Percentiles rank a stretch among this genome's conserved stretches.
These are phyloP conservation scores for Paracoccidioides lutzii DNA, from an alignment of 2,329 filamentous ascomycete genomes.

Conservation along the genomic window DNA sequence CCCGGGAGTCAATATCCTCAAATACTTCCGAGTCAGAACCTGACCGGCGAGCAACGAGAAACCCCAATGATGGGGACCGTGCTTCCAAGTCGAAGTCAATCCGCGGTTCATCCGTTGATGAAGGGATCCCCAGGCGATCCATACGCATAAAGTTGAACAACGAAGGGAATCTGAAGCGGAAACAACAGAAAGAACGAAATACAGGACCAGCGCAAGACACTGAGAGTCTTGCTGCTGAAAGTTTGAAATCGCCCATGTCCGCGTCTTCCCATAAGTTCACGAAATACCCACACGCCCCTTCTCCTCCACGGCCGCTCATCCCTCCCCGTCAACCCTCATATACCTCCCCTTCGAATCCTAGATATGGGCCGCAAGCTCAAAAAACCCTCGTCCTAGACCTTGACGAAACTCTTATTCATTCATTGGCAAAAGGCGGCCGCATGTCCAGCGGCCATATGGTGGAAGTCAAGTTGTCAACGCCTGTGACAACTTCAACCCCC, in stretches of 20 bases:
- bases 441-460: slow-evolving; percentile 99
- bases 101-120: slow-evolving; percentile 37
- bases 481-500: slow-evolving; percentile 26
- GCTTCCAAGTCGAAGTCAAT: slow-evolving; percentile 19
- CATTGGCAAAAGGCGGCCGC: slow-evolving; percentile 87
- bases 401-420: slow-evolving; percentile 96
- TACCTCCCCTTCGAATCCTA: slow-evolving; percentile 37
- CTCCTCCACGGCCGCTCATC: slow-evolving; percentile 78
- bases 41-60: slow-evolving; percentile 21
- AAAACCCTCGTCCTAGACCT: slow-evolving; percentile 94
- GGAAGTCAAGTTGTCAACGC: slow-evolving; percentile 62
- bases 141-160: slow-evolving; percentile 84
- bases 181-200: slow-evolving; percentile 33
- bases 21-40: slow-evolving; percentile 45
- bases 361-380: slow-evolving; percentile 43
- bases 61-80: slow-evolving; percentile 14
- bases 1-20: slow-evolving; percentile 35
- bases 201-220: slow-evolving; percentile 15
- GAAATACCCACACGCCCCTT: slow-evolving; percentile 79
- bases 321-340: slow-evolving; percentile 85
- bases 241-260: slow-evolving; percentile 87
- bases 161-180: slow-evolving; percentile 61
- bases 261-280: slow-evolving; percentile 59
- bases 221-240: slow-evolving; percentile 51
- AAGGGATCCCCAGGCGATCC: slow-evolving; percentile 59